Evolutionary conservation across 1,284 basidiomycete species (phyloP), one percentile per base, ranked within the genome.

Genomic region (Trichosporon asahii): DNA sequence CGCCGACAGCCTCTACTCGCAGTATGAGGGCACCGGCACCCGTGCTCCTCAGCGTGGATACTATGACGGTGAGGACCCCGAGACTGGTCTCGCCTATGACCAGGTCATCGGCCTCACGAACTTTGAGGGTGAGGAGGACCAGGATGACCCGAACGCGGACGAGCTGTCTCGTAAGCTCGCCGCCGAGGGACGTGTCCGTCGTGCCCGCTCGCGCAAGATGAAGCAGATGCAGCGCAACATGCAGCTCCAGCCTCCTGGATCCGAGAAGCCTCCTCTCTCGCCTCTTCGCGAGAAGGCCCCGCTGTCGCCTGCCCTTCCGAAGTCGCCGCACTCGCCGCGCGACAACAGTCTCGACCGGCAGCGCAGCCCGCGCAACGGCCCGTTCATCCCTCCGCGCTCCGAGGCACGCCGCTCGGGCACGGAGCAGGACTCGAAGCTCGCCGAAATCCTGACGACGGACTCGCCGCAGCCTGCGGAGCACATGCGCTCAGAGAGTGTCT

Each of bases 81-180:
- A 72, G 66, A 68, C 61, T 2, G 57, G 61, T 8, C 21, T 66
- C 18, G 35, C 49, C 0, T 64, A 33, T 23, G 57, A 49, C 15
- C 68, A 68, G 21, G 66, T 72, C 18, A 44, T 90, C 23, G 91
- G 92, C 73, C 84, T 91, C 66, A 93, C 91, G 5, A 91, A 93
- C 75, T 94, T 91, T 75, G 91, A 92, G 70, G 92, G 91, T 25
- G 91, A 94, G 73, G 87, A 91, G 72, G 90, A 92, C 76, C 85
- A 87, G 31, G 85, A 93, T 73, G 87, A 91, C 72, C 88, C 88
- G 0, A 89, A 87, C 21, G 91, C 94, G 77, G 84, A 84, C 27
- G 83, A 85, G 73, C 85, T 95, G 46, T 90, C 87, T 68, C 83
- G 84, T 57, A 84, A 84, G 44, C 85, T 94, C 55, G 87, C 87